phyloP scores from a whole-genome alignment of 2,329 filamentous ascomycete genomes.

The Aspergillus oerlinghausenensis region DNA sequence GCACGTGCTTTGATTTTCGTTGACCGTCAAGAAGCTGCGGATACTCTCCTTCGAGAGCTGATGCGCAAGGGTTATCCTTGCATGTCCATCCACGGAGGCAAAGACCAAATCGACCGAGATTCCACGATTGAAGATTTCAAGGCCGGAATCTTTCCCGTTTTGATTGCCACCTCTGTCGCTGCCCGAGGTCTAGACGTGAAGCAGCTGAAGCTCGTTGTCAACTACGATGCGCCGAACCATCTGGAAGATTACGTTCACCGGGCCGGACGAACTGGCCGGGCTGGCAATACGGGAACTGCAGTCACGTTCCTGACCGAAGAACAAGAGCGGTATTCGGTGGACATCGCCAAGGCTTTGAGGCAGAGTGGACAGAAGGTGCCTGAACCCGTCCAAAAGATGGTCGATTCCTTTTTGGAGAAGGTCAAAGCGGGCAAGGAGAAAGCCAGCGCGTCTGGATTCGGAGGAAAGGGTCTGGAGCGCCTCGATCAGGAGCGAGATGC shows the following conservation, averaged over 20 bases:
- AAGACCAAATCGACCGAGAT: conserved; percentile 89
- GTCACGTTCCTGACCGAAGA: conserved; percentile 91
- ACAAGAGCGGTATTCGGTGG: conserved; percentile 83
- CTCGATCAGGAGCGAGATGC: conserved; percentile 89
- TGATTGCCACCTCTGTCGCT: conserved; percentile 93
- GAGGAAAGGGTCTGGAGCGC: conserved; percentile 87
- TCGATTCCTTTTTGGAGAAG: conserved; percentile 73
- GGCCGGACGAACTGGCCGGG: conserved; percentile 86
- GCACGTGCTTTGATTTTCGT: conserved; percentile 87
- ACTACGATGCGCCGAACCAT: conserved; percentile 91
- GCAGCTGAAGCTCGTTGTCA: conserved; percentile 90
- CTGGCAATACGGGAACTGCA: conserved; percentile 89
- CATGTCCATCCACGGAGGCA: conserved; percentile 90
- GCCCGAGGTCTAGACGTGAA: conserved; percentile 94
- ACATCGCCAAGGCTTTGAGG: conserved; percentile 85
- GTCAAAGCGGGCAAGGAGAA: conserved; percentile 91
- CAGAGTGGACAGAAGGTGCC: conserved; percentile 84
- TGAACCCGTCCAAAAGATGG: conserved; percentile 58
- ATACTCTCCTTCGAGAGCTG: conserved; percentile 71
- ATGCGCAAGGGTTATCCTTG: conserved; percentile 83
- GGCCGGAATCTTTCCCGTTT: conserved; percentile 78
- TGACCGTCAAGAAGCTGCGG: conserved; percentile 84
- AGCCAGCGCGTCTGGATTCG: conserved; percentile 77
- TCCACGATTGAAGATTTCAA: conserved; percentile 93
- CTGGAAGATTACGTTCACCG: conserved; percentile 96